Evolutionary conservation across 805 yeast species (phyloP).

Genomic region (Lipomyces mesembrius): DNA sequence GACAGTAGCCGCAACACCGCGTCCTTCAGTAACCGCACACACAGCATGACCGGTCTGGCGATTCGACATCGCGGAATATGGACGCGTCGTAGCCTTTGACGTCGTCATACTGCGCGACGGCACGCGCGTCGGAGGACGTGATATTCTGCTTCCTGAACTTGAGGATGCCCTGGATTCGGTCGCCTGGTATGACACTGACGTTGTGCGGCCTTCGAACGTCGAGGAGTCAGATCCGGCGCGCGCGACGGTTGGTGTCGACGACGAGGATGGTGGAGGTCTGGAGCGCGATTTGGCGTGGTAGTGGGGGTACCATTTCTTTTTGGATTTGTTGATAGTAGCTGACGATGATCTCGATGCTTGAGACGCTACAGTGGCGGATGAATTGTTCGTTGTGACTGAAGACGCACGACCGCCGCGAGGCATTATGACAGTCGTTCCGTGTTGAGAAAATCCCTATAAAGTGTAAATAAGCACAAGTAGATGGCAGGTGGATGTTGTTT

Average conservation of each 20-base stretch:
- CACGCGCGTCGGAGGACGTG: slow-evolving; percentile 12
- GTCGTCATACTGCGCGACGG: slow-evolving; percentile 4
- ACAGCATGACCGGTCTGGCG: slow-evolving; percentile 19
- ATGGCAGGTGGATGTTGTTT: not conserved
- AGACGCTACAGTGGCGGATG: not conserved
- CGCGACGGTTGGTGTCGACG: not conserved
- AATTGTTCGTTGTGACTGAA: not conserved
- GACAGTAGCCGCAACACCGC: slow-evolving; percentile 41
- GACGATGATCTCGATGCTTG: not conserved
- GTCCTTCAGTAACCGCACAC: slow-evolving; percentile 41
- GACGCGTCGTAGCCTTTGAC: slow-evolving; percentile 9
- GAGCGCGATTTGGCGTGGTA: not conserved
- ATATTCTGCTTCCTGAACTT: not conserved
- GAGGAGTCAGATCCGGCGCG: not conserved
- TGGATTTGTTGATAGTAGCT: not conserved
- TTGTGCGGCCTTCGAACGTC: not conserved
- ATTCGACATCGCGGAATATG: slow-evolving; percentile 27
- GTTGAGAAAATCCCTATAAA: not conserved
- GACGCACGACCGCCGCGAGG: not conserved
- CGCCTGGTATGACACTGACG: not conserved
- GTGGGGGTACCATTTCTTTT: not conserved
- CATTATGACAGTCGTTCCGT: not conserved
- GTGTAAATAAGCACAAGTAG: not conserved
- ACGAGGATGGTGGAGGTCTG: not conserved
- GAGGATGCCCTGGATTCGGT: not conserved